Evolutionary conservation across 163 green algal genomes (phyloP).

Genomic region (Volvox carteri): DNA sequence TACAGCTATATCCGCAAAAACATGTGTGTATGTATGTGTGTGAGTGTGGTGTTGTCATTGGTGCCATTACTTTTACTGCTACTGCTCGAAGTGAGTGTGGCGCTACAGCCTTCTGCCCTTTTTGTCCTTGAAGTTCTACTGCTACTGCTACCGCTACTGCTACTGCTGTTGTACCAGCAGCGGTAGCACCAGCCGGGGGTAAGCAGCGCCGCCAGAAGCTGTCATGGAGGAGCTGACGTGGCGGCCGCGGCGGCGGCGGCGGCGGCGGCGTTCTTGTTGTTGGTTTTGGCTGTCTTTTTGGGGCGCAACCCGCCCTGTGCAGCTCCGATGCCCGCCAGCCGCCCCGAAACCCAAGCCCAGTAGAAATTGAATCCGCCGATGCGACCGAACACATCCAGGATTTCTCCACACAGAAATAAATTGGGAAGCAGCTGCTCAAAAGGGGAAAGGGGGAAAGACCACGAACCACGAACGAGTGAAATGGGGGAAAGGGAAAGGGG

Average conservation of each 20-base stretch:
- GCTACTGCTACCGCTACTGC: neutral
- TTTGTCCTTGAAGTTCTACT: too few species aligned
- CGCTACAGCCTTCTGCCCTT: too few species aligned
- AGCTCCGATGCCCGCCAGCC: conserved; percentile 61
- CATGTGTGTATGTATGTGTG: too few species aligned
- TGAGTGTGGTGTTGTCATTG: too few species aligned
- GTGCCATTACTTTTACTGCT: too few species aligned
- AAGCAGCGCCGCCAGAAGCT: neutral
- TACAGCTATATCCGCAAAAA: too few species aligned
- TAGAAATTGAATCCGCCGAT: conserved; percentile 82
- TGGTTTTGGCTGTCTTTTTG: neutral
- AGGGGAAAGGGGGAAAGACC: neutral
- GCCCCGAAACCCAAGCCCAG: conserved; percentile 68
- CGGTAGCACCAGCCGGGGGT: neutral
- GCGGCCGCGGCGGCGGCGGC: neutral
- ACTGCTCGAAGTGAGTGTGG: too few species aligned
- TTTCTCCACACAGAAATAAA: conserved; percentile 89
- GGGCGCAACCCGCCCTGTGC: conserved; percentile 48
- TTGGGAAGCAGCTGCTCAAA: conserved; percentile 56
- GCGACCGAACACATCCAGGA: conserved; percentile 90
- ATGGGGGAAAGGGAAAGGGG: neutral
- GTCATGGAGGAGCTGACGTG: too few species aligned
- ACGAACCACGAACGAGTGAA: neutral
- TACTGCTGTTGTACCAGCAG: neutral
- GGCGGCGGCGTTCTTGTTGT: neutral